These are phyloP conservation scores for Trichoderma reesei DNA, from an alignment of 495 filamentous ascomycete species.

Conservation along the genomic window DNA sequence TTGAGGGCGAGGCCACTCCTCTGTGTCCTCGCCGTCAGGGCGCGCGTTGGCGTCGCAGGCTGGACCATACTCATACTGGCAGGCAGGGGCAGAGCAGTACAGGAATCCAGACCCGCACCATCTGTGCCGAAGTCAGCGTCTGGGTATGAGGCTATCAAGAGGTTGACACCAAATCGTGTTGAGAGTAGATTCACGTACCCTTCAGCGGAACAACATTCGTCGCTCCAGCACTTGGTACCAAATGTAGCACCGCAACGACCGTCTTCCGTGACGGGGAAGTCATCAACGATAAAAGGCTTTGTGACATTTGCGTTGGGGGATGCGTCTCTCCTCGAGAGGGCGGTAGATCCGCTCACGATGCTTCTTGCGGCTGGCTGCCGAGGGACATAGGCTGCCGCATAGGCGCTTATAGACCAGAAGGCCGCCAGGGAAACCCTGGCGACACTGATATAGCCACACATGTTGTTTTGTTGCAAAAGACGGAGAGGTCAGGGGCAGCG, in stretches of 20 bases:
- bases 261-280: conserved; percentile 11
- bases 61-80: conserved; percentile 55
- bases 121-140: conserved; percentile 16
- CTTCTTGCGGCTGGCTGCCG: no score
- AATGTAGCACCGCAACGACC: conserved; percentile 28
- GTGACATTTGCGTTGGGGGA: no score
- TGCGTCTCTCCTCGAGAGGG: no score
- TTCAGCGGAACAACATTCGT: conserved; percentile 54
- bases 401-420: neutral
- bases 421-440: neutral
- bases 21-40: conserved; percentile 52
- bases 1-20: conserved; percentile 46
- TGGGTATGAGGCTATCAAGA: no score
- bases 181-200: conserved; percentile 33
- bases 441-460: no score
- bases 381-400: no score
- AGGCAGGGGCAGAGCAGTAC: conserved; percentile 62
- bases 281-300: no score
- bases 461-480: no score
- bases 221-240: conserved; percentile 40
- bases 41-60: conserved; percentile 58
- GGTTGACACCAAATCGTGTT: neutral
- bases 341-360: no score
- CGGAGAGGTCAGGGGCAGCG: no score
- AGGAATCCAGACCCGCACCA: conserved; percentile 51